Base-by-base conservation (phyloP, 73 alveolate species). In the Uronychia setigera region DNA sequence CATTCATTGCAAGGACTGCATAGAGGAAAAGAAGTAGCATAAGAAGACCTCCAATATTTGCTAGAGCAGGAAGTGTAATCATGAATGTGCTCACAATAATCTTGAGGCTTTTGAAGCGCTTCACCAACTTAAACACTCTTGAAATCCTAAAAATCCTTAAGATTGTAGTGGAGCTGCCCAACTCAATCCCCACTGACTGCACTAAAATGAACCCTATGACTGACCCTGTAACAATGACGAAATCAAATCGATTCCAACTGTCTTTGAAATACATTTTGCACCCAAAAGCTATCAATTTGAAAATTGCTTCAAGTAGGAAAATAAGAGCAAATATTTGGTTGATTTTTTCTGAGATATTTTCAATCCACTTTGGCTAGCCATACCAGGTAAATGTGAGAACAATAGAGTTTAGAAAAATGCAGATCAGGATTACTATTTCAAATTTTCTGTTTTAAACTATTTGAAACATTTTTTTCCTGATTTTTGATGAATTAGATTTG, bases 191-290 rank as follows among this genome's bases (percentile, higher is more conserved):
- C 0, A 94, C 82, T 28, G 96, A 93, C 84, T 83, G 86, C n/a
- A 78, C 82, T 31, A 83, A 35, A 1, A 91, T 81, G 31, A 96
- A 60, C 26, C 89, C 91, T 27, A 86, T 88, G 33, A 92, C 79
- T 31, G 96, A 84, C 30, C 91, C 93, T n/a, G 94, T 59, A 26
- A 96, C 98, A 31, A 96, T 94, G 78, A 93, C 76, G 89, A 97
- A 97, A 84, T 97, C 99, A 93, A 96, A 97, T 84, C 91, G 78
- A 85, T 97, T 96, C 98, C 99, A 97, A 14, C 92, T 89, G 74
- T 85, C 81, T 85, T 94, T 87, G 82, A 94, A 95, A 86, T 97
- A 97, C 32, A 58, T 25, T 19, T 94, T 97, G 1, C 78, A 77
- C 1, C 98, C 98, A 85, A 89, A 92, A 19, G 98, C 99, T n/a